phyloP scores from a whole-genome alignment of 148 eudicot species.

The Heliamphora exappendiculata region DNA sequence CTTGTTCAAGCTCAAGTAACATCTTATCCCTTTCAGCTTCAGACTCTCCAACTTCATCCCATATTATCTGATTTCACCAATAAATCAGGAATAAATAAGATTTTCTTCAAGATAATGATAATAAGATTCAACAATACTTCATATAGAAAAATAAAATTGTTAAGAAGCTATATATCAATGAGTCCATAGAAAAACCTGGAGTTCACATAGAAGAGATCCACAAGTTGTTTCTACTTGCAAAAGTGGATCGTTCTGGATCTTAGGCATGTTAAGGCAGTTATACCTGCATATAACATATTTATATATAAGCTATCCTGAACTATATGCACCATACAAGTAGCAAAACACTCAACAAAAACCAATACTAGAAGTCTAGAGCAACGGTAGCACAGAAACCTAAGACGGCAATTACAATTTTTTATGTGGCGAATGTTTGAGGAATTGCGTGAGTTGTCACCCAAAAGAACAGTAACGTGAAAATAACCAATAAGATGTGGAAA shows the following conservation, averaged over 20 bases:
- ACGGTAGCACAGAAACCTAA: not conserved
- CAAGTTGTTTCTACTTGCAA: constrained; percentile 42
- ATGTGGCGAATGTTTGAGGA: not conserved
- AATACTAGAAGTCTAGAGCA: constrained; percentile 2
- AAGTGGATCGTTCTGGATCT: constrained; percentile 24
- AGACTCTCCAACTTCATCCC: constrained; percentile 66
- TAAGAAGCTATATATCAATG: not conserved
- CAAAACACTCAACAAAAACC: not conserved
- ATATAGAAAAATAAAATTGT: not conserved
- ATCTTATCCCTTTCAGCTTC: constrained; percentile 42
- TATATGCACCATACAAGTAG: not conserved
- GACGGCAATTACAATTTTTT: not conserved
- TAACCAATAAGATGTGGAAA: not conserved
- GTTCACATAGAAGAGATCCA: constrained; percentile 48
- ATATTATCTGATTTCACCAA: constrained; percentile 35
- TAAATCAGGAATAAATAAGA: not conserved
- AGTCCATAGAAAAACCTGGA: constrained; percentile 35
- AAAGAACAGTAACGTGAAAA: not conserved
- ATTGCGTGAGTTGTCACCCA: not conserved
- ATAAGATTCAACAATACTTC: not conserved
- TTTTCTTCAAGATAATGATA: not conserved
- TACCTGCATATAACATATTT: constrained; percentile 6
- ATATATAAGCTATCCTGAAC: not conserved
- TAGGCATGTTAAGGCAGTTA: constrained; percentile 24
- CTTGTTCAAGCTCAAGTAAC: constrained; percentile 51